Evolutionary conservation across 148 eudicot species (phyloP).

Genomic region (Suaeda aralocaspica): DNA sequence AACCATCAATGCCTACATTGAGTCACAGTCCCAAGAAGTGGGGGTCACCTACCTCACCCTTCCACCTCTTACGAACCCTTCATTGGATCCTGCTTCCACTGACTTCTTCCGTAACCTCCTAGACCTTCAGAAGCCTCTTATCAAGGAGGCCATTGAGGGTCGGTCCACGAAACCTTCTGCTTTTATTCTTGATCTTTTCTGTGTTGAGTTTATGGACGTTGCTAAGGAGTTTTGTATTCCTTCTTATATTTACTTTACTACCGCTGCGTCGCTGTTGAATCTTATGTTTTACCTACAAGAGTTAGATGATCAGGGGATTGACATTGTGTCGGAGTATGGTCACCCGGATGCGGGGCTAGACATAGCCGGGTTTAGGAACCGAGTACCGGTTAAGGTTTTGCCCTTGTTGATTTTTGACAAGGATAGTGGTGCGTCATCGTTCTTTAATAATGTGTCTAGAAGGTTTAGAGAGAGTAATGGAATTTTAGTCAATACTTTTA

Average conservation of each 20-base stretch:
- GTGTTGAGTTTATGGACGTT: conserved; percentile 28
- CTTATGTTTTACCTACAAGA: conserved; percentile 18
- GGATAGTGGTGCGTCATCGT: conserved; percentile 13
- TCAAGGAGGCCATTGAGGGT: conserved; percentile 19
- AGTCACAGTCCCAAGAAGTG: conserved; percentile 19
- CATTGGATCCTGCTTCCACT: neutral
- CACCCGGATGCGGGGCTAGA: conserved; percentile 12
- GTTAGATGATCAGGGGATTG: conserved; percentile 9
- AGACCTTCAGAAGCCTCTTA: conserved; percentile 24
- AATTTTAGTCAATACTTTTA: conserved; percentile 42
- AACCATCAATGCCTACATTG: conserved; percentile 21
- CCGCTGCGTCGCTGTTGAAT: conserved; percentile 16
- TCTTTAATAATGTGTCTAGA: neutral
- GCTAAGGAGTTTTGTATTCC: conserved; percentile 30
- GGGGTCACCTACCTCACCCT: conserved; percentile 17
- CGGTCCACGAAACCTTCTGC: conserved; percentile 14
- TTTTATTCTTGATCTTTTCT: conserved; percentile 32
- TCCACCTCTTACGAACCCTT: conserved; percentile 10
- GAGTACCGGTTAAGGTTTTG: conserved; percentile 23
- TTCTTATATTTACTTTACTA: conserved; percentile 31
- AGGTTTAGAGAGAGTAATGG: conserved; percentile 40
- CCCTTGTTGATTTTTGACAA: conserved; percentile 23
- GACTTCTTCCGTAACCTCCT: neutral
- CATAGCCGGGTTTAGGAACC: conserved; percentile 24
- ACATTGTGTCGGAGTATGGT: neutral